phyloP scores from a whole-genome alignment of 306 rosid genomes.

The Medicago lupulina region DNA sequence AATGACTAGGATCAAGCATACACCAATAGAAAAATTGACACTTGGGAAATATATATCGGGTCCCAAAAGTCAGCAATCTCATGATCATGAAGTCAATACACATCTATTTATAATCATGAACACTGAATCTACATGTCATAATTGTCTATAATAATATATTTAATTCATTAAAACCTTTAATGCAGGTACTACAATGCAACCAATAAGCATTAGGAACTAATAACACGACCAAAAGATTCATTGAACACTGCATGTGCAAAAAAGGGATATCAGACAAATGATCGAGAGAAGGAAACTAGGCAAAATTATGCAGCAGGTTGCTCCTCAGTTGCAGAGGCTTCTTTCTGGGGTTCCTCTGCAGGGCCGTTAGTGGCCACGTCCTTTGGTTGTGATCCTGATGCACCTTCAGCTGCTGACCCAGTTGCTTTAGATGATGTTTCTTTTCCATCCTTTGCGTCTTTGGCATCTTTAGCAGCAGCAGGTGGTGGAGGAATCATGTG shows the following conservation, averaged over 20 bases:
- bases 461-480: slow-evolving; percentile 68
- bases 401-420: slow-evolving; percentile 52
- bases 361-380: slow-evolving; percentile 65
- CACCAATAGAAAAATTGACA: not conserved
- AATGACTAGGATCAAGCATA: not conserved
- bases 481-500: slow-evolving; percentile 99
- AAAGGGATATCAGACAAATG: slow-evolving; percentile 37
- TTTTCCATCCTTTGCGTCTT: slow-evolving; percentile 71
- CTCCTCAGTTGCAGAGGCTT: slow-evolving; percentile 59
- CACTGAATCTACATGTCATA: slow-evolving; percentile 48
- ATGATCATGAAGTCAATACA: not conserved
- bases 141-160: slow-evolving; percentile 43
- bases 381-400: slow-evolving; percentile 58
- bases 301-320: slow-evolving; percentile 52
- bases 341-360: slow-evolving; percentile 55
- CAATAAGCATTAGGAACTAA: slow-evolving; percentile 50
- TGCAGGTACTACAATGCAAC: slow-evolving; percentile 43
- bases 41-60: not conserved
- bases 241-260: slow-evolving; percentile 35
- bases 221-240: slow-evolving; percentile 44
- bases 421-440: slow-evolving; percentile 65
- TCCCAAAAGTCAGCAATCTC: not conserved
- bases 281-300: slow-evolving; percentile 21
- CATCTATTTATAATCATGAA: slow-evolving; percentile 42
- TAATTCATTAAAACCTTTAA: slow-evolving; percentile 46